Conservation (phyloP, 1,284 basidiomycete genomes). For the Chiua sp. region DNA sequence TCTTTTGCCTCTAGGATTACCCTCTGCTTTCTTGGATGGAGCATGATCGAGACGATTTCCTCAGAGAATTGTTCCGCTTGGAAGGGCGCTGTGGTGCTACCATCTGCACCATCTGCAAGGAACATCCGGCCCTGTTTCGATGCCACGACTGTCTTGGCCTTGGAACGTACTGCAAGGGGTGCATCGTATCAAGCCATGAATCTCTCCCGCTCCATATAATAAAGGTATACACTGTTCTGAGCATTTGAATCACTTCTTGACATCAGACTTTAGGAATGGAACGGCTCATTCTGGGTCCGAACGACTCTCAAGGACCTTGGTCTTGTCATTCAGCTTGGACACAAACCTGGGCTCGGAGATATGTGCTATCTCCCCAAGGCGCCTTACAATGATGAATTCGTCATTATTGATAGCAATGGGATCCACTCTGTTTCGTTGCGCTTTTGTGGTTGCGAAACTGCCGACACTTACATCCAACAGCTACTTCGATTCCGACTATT, state of each 20-base stretch:
- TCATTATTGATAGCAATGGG: conserved; percentile 5
- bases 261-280: not conserved
- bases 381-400: not conserved
- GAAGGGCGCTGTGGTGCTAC: conserved; percentile 5
- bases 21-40: not conserved
- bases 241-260: not conserved
- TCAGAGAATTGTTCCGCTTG: conserved; percentile 2
- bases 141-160: conserved; percentile 3
- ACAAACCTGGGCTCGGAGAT: not conserved
- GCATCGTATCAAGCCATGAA: not conserved
- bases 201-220: not conserved
- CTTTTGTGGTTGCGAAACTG: conserved; percentile 10
- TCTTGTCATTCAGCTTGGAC: conserved; percentile 4
- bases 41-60: not conserved
- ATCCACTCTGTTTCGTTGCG: conserved; percentile 1
- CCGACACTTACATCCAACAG: not conserved
- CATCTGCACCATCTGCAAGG: not conserved
- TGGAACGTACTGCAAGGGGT: not conserved
- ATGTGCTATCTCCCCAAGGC: not conserved
- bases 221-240: not conserved
- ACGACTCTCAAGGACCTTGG: conserved; percentile 2
- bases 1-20: not conserved
- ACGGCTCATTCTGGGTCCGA: not conserved
- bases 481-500: conserved; percentile 2
- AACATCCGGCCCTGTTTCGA: not conserved